Base-by-base conservation (phyloP, 1,284 basidiomycete genomes). In the Violaceomyces palustris region DNA sequence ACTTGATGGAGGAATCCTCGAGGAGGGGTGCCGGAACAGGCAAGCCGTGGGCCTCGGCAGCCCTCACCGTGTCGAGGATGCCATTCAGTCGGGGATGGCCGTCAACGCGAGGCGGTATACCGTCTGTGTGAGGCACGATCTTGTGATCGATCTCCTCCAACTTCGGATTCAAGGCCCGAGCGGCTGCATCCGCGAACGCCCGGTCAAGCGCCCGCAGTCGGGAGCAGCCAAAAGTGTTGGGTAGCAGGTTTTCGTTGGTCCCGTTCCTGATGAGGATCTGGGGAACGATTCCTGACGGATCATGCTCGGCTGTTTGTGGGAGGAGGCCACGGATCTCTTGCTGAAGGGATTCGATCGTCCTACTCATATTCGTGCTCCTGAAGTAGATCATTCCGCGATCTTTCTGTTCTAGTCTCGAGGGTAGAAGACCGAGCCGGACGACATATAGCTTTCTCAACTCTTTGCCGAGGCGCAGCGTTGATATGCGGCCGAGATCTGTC, bases 21-120 rank as follows among this genome's bases (percentile, higher is more conserved):
- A 45, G 8, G 23, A 72, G 54, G 6, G 44, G 42, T 3, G 37
- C 30, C 0, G 68, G 68, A 8, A 67, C 42, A 9, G 51, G 47
- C 50, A 88, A 77, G 4, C 81, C 83, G 65, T 89, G 85, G 0
- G 84, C 85, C 35, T 79, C 75, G 4, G 86, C 81, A 2, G 64
- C 59, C 15, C 58, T 54, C 30, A 70, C 82, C 0, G 86, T 88
- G 69, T 88, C 87, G 54, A 88, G 75, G n/a, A 89, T 78, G 5
- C 86, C 87, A 14, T 83, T 86, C 6, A 84, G 82, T 47, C 85
- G 76, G 3, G 87, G 87, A 58, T 81, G 82, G 1, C 86, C 85
- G 53, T 88, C 85, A 3, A 88, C 75, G 14, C 85, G 80, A 10
- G 87, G 75, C 3, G 83, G 82, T 30, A 80, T 80, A 0, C 83